These are phyloP conservation scores for Aspergillus latus DNA, from an alignment of 2,329 filamentous ascomycete genomes.

Conservation along the genomic window DNA sequence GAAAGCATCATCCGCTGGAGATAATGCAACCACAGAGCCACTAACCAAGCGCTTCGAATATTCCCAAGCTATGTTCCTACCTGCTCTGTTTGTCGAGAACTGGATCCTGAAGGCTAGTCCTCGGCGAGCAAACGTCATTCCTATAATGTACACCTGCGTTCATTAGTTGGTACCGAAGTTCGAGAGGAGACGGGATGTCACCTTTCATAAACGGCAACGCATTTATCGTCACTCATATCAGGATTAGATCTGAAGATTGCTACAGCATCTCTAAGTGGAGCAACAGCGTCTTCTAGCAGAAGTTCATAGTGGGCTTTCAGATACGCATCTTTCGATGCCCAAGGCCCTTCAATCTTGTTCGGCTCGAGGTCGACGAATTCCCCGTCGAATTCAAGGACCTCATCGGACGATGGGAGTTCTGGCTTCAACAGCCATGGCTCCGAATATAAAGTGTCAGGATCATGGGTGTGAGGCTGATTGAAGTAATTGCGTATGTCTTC, in stretches of 20 bases:
- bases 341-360: constrained; percentile 60
- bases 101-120: constrained; percentile 67
- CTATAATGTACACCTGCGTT: constrained; percentile 63
- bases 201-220: constrained; percentile 69
- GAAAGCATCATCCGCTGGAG: constrained; percentile 61
- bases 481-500: constrained; percentile 34
- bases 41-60: constrained; percentile 59
- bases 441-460: constrained; percentile 30
- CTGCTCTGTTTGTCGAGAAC: constrained; percentile 67
- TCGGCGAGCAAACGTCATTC: constrained; percentile 61
- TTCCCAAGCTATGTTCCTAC: constrained; percentile 67
- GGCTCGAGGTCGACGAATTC: constrained; percentile 42
- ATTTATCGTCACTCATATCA: constrained; percentile 56
- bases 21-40: constrained; percentile 57
- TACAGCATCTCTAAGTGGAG: constrained; percentile 68
- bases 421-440: constrained; percentile 40
- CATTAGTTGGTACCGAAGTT: neutral
- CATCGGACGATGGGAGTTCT: constrained; percentile 42
- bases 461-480: constrained; percentile 16
- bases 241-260: constrained; percentile 55
- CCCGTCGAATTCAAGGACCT: constrained; percentile 36
- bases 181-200: constrained; percentile 30
- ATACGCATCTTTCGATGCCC: constrained; percentile 63
- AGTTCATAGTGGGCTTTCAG: constrained; percentile 72
- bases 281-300: constrained; percentile 70